phyloP scores from a whole-genome alignment of 2,329 filamentous ascomycete genomes.

The Coniochaeta ligniaria region DNA sequence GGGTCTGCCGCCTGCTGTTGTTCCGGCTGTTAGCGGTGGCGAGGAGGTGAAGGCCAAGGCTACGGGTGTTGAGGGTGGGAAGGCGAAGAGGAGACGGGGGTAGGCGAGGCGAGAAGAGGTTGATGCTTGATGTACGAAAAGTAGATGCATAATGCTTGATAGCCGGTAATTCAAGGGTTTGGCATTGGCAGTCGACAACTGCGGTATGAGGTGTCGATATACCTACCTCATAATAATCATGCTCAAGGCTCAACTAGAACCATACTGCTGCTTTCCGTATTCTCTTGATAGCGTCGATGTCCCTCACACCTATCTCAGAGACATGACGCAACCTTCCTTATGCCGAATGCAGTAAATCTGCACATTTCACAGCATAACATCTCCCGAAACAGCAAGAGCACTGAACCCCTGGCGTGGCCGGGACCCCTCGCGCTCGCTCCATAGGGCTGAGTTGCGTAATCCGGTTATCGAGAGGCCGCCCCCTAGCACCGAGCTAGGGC shows the following conservation, averaged over 20 bases:
- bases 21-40: not conserved
- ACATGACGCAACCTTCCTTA: no score
- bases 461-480: constrained; percentile 2
- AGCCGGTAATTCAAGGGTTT: not conserved
- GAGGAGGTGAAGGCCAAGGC: constrained; percentile 28
- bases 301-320: no score
- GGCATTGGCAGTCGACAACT: not conserved
- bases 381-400: not conserved
- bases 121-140: not conserved
- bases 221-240: not conserved
- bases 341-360: no score
- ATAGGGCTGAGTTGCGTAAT: constrained; percentile 2
- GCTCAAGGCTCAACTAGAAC: not conserved
- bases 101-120: not conserved
- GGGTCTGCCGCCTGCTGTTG: constrained; percentile 9
- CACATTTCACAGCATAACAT: no score
- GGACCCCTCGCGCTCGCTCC: not conserved
- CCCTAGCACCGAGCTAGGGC: not conserved
- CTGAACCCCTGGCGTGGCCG: not conserved
- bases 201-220: not conserved
- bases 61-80: constrained; percentile 41
- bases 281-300: no score
- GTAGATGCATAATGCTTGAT: not conserved
- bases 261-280: not conserved
- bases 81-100: constrained; percentile 33